These are phyloP conservation scores for Crassisporium funariophilum DNA, from an alignment of 768 basidiomycete genomes.

Conservation along the genomic window DNA sequence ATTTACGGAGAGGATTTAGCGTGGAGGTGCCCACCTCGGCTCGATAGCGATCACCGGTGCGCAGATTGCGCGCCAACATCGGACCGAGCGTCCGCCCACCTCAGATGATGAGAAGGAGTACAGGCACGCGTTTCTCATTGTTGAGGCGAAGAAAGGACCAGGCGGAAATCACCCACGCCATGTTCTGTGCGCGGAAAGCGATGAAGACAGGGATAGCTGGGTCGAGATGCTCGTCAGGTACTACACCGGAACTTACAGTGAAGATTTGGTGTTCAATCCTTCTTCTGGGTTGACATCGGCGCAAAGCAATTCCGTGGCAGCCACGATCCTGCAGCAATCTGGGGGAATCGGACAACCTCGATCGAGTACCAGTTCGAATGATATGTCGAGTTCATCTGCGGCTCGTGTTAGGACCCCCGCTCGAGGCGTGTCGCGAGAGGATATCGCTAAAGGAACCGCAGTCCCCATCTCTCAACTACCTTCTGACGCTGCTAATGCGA, in stretches of 20 bases:
- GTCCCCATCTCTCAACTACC: conserved; percentile 60
- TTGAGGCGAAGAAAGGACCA: conserved; percentile 80
- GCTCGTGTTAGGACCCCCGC: conserved; percentile 36
- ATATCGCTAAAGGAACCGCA: conserved; percentile 54
- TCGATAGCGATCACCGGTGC: conserved; percentile 90
- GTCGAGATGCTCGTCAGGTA: conserved; percentile 91
- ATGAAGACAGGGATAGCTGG: conserved; percentile 91
- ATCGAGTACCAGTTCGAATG: conserved; percentile 53
- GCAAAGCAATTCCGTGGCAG: conserved; percentile 27
- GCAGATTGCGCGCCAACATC: conserved; percentile 94
- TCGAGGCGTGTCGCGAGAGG: conserved; percentile 58
- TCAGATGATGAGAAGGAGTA: conserved; percentile 90
- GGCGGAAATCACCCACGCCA: conserved; percentile 76
- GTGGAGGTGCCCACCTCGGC: conserved; percentile 89
- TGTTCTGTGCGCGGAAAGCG: conserved; percentile 96
- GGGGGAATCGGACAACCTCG: conserved; percentile 47
- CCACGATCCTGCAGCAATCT: conserved; percentile 21
- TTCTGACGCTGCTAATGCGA: conserved; percentile 57
- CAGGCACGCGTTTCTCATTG: conserved; percentile 95
- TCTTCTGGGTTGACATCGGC: conserved; percentile 32
- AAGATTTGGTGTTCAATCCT: conserved; percentile 54
- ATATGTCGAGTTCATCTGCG: conserved; percentile 31
- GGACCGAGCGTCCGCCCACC: conserved; percentile 49
- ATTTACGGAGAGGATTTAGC: conserved; percentile 40
- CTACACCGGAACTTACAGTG: conserved; percentile 79